A percentile compares a stretch with the other conserved stretches of the same genome.
phyloP scores from a whole-genome alignment of 2,329 filamentous ascomycete genomes.

The Neonectria faginata region DNA sequence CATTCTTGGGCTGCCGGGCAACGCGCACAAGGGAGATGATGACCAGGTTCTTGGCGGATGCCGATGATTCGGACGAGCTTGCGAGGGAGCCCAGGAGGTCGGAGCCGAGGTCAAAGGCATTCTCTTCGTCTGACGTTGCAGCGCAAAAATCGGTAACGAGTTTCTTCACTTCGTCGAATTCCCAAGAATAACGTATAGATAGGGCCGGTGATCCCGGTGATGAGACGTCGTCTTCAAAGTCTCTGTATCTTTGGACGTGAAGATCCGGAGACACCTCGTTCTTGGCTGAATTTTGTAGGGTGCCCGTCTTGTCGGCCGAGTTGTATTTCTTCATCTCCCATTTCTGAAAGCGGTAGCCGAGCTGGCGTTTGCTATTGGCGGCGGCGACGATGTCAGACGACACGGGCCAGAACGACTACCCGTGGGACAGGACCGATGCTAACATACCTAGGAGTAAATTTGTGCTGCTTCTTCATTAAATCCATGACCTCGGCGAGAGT shows the following conservation, averaged over 20 bases:
- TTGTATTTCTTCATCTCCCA: slow-evolving; percentile 47
- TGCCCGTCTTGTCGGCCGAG: slow-evolving; percentile 32
- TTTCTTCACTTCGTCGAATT: slow-evolving; percentile 30
- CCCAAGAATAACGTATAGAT: slow-evolving; percentile 31
- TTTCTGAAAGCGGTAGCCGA: slow-evolving; percentile 47
- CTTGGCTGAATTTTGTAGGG: slow-evolving; percentile 4
- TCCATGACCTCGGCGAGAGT: slow-evolving; percentile 38
- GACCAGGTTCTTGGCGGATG: slow-evolving; percentile 28
- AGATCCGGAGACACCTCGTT: background rate
- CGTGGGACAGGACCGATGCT: too few species aligned
- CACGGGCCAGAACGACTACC: background rate
- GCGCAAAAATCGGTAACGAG: slow-evolving; percentile 44
- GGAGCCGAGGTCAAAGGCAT: slow-evolving; percentile 38
- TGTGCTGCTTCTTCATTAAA: slow-evolving; percentile 34
- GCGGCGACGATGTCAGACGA: background rate
- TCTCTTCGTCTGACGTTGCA: slow-evolving; percentile 43
- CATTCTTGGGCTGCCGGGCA: slow-evolving; percentile 35
- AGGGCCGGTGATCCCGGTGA: background rate
- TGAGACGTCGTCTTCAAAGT: slow-evolving; percentile 6
- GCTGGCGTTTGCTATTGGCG: slow-evolving; percentile 46
- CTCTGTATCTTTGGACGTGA: background rate
- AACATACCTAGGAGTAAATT: slow-evolving; percentile 39
- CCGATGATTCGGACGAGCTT: slow-evolving; percentile 1
- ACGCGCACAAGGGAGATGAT: slow-evolving; percentile 37
- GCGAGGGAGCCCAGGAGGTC: slow-evolving; percentile 28